Evolutionary conservation across 164 flowering plant species (phyloP).

Genomic region (Aristolochia contorta): DNA sequence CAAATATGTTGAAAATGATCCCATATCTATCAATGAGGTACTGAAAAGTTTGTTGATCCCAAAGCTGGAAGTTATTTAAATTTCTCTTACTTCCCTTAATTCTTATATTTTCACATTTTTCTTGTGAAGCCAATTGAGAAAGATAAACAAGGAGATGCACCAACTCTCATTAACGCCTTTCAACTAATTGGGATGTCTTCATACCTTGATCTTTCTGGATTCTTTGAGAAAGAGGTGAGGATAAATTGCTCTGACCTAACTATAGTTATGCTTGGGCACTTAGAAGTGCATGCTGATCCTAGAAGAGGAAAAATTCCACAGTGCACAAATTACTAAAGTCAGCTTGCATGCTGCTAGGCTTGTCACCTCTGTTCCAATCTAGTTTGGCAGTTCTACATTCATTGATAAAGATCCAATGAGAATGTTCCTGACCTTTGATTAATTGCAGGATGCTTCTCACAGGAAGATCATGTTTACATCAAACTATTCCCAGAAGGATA

Average conservation of each 20-base stretch:
- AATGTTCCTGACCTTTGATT: neutral
- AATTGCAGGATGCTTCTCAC: conserved; percentile 70
- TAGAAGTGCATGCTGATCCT: too few species aligned
- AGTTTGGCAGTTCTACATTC: neutral
- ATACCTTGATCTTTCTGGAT: conserved; percentile 86
- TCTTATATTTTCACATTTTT: conserved; percentile 3
- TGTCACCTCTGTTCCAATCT: too few species aligned
- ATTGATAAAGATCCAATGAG: neutral
- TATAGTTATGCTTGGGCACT: too few species aligned
- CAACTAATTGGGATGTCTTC: conserved; percentile 97
- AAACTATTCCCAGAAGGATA: conserved; percentile 49
- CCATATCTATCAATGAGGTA: conserved; percentile 44
- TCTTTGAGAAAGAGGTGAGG: conserved; percentile 87
- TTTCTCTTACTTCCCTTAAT: neutral
- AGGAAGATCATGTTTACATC: conserved; percentile 91
- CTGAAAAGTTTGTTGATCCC: conserved; percentile 13
- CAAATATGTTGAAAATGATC: conserved; percentile 37
- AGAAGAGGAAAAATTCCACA: too few species aligned
- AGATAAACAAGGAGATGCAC: conserved; percentile 35
- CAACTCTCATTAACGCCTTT: conserved; percentile 75
- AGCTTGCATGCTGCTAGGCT: too few species aligned
- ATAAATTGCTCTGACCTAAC: neutral
- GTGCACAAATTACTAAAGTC: neutral
- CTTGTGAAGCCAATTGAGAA: conserved; percentile 34
- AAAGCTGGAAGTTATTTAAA: neutral